phyloP scores from a whole-genome alignment of 257 asterid species.

The Eucommia ulmoides region DNA sequence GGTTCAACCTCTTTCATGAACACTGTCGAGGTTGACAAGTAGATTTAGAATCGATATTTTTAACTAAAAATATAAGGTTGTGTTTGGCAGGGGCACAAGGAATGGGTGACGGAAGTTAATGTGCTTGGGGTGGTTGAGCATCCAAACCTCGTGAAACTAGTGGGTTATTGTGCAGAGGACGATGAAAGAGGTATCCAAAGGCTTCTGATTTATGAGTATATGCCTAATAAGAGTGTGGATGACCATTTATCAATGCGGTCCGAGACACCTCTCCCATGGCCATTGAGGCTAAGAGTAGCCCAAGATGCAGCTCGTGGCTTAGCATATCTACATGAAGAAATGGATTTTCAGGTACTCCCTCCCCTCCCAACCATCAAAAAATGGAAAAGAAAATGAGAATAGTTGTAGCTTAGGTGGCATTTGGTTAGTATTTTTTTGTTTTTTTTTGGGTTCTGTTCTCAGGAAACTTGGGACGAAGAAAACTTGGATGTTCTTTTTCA shows the following conservation, averaged over 20 bases:
- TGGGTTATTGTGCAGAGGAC: slow-evolving; percentile 97
- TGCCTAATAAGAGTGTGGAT: slow-evolving; percentile 89
- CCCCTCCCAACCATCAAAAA: too few species aligned
- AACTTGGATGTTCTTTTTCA: too few species aligned
- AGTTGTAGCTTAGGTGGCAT: too few species aligned
- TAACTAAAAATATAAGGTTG: slow-evolving; percentile 7
- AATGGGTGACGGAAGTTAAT: slow-evolving; percentile 98
- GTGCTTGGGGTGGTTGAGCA: slow-evolving; percentile 91
- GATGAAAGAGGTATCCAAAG: slow-evolving; percentile 97
- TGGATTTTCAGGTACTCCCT: slow-evolving; percentile 99
- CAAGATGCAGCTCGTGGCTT: slow-evolving; percentile 88
- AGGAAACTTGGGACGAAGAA: too few species aligned
- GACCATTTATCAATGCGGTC: slow-evolving; percentile 63
- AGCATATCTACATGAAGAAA: slow-evolving; percentile 80
- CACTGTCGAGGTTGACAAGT: too few species aligned
- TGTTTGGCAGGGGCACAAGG: slow-evolving; percentile 77
- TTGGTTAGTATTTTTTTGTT: too few species aligned
- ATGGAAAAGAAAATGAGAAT: too few species aligned
- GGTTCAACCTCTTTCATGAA: too few species aligned
- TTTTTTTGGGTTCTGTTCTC: too few species aligned
- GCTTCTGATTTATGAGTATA: slow-evolving; percentile 76
- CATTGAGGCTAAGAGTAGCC: slow-evolving; percentile 78
- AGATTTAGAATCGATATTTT: too few species aligned
- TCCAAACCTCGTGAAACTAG: slow-evolving; percentile 77
- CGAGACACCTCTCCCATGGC: slow-evolving; percentile 66